Evolutionary conservation across 2,329 filamentous ascomycete species (phyloP), one percentile per base, ranked within the genome.

Genomic region (Emmonsia crescens): DNA sequence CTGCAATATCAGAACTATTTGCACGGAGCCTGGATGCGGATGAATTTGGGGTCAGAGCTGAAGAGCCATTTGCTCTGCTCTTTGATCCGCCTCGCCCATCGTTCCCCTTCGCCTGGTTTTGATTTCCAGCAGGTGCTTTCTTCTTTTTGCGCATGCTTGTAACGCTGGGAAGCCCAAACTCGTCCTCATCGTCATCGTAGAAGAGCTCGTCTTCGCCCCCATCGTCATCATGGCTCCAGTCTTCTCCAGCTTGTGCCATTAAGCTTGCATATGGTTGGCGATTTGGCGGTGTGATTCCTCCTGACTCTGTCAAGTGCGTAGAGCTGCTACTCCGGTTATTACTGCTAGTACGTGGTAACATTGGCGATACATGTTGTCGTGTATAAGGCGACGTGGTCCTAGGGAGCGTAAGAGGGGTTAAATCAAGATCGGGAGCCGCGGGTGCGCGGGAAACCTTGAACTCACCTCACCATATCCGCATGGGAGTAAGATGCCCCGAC

Each of bases 401-500:
- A 57, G 58, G 66, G 48, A 57, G 59, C 57, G 64, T n/a, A 48
- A 46, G 16, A 27, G 9, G 16, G n/a, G 55, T 57, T n/a, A 57
- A 31, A 19, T 29, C 24, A 44, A 48, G 14, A 36, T 14, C 31
- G 8, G 33, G 1, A 31, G 31, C 14, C 24, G 10, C 4, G 16
- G 24, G 21, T n/a, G 12, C 8, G 12, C 38, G 21, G 48, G 31
- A 42, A 16, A 52, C 12, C 21, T n/a, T 86, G 84, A 71, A 91
- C 89, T 71, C 93, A 88, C 75, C 93, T 96, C 69, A 96, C 82
- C 72, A 96, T 90, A 77, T 97, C 92, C 33, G 93, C 90, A 76
- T 99, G 94, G 16, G 94, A 97, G 74, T 99, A 99, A 54, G 92
- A 88, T 61, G 94, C 94, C 68, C 94, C 94, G 63, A 97, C 89